Base-by-base conservation (phyloP, 2,329 filamentous ascomycete species). In the Tolypocladium endophyticum region DNA sequence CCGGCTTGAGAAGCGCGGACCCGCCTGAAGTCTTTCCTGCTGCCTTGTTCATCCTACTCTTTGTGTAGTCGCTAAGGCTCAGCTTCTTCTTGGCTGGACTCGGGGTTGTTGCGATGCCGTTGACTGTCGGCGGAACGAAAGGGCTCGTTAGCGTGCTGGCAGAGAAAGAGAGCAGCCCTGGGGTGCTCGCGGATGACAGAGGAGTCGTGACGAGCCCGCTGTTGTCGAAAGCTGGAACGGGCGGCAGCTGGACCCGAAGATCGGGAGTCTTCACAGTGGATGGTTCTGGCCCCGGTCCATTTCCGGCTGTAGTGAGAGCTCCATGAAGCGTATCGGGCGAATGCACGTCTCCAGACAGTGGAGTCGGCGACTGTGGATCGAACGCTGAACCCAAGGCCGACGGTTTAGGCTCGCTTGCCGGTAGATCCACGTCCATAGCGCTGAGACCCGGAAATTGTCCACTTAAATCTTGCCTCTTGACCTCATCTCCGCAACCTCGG, bases 71-170 rank as follows among this genome's bases (percentile, higher is more conserved):
- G 66, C 84, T 87, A 2, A 87, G 70, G 63, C 83, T 87, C 43
- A 88, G 73, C 70, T 87, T 87, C 76, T 88, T 87, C 72, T 86
- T 87, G 38, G 84, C 74, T 2, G 85, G 85, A 62, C 83, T 87
- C 3, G 83, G 82, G 28, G 78, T 76, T 12, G 76, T 76, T 7
- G 69, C 70, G 11, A 74, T 64, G 18, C 79, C 77, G 59, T 80
- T 82, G 39, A 76, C 67, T 0, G 72, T 65, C 0, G 76, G 63
- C 8, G 75, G 67, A 4, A 72, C 67, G 58, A 84, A 80, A 0
- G 80, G 74, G 55, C 72, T 79, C 0, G 76, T 64, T 38, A 77
- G 66, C 58, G 69, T 74, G 33, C 66, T 66, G 4, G 73, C 65
- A 4, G 73, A 66, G 2, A 81, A 79, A 0, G 84, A 81, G 0